These are phyloP conservation scores for Trichoderma sp. DNA, from an alignment of 2,329 filamentous ascomycete species.

Conservation along the genomic window DNA sequence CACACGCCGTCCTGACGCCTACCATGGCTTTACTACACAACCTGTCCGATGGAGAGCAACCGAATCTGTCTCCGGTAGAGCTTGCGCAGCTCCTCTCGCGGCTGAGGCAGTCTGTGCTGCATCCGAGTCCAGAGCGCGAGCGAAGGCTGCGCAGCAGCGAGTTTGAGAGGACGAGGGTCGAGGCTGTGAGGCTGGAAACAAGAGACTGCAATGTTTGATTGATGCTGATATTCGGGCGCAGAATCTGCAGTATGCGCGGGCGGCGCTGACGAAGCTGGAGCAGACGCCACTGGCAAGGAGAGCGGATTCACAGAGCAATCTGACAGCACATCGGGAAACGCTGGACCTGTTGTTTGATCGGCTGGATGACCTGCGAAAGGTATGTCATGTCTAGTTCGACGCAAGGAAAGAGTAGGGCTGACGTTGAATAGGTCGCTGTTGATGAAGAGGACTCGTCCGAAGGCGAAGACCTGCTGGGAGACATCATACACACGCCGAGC, in stretches of 20 bases:
- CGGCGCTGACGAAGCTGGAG: conserved; percentile 69
- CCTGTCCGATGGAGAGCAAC: conserved; percentile 22
- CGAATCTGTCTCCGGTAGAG: conserved; percentile 47
- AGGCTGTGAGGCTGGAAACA: conserved; percentile 46
- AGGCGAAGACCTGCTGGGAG: conserved; percentile 59
- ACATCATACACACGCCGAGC: conserved; percentile 58
- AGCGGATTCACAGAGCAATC: conserved; percentile 63
- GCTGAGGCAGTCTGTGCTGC: conserved; percentile 66
- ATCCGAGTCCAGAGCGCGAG: conserved; percentile 62
- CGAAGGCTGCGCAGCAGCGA: conserved; percentile 60
- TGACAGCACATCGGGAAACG: conserved; percentile 65
- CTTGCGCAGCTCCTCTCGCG: conserved; percentile 67
- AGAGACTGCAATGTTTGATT: neutral
- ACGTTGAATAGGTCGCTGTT: conserved; percentile 38
- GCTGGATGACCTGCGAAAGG: conserved; percentile 68
- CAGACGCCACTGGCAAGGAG: conserved; percentile 64
- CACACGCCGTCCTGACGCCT: neutral
- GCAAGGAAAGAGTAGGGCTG: conserved; percentile 9
- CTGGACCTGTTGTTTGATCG: conserved; percentile 68
- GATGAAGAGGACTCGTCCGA: conserved; percentile 51
- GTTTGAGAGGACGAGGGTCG: conserved; percentile 59
- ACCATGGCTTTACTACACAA: conserved; percentile 19
- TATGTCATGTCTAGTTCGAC: conserved; percentile 36
- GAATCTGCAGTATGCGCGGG: conserved; percentile 73
- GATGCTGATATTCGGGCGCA: conserved; percentile 37